Conservation (phyloP, 164 flowering plant genomes). For the Buxus sempervirens region DNA sequence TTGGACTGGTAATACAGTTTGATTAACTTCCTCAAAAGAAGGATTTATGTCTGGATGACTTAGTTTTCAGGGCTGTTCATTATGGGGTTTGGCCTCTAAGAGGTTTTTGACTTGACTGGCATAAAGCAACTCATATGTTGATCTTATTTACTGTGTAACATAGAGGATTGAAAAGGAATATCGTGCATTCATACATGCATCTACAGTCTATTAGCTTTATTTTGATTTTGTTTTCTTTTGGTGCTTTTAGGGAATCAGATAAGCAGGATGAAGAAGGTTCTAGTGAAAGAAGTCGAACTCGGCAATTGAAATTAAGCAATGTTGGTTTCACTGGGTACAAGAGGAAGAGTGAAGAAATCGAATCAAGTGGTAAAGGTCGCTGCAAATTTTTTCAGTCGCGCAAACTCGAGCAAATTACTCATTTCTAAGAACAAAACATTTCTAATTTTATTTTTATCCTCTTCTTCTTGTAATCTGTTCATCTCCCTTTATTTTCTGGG, state of each 20-base stretch:
- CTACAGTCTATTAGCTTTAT: not conserved
- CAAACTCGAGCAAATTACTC: constrained; percentile 64
- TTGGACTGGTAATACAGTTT: not conserved
- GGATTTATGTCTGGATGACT: not conserved
- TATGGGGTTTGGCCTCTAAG: not conserved
- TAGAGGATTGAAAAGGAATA: not conserved
- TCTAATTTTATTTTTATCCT: no score
- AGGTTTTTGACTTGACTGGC: no score
- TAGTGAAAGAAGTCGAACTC: constrained; percentile 34
- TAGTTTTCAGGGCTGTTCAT: not conserved
- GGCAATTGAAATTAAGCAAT: constrained; percentile 62
- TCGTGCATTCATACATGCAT: not conserved
- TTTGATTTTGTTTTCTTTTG: not conserved
- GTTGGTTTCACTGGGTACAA: constrained; percentile 63
- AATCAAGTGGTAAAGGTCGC: constrained; percentile 86
- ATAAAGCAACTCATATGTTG: no score
- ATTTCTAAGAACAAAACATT: constrained; percentile 26
- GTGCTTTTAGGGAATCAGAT: constrained; percentile 45
- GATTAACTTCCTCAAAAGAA: not conserved
- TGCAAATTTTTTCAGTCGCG: constrained; percentile 87
- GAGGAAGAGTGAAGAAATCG: constrained; percentile 73
- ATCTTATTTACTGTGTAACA: not conserved
- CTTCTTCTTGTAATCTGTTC: not conserved
- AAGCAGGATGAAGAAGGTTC: constrained; percentile 52
- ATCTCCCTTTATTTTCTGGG: not conserved